A percentile compares a stretch with the other conserved stretches of the same genome.
These are phyloP conservation scores for Simplicillium aogashimaense DNA, from an alignment of 2,329 filamentous ascomycete genomes.

Conservation along the genomic window DNA sequence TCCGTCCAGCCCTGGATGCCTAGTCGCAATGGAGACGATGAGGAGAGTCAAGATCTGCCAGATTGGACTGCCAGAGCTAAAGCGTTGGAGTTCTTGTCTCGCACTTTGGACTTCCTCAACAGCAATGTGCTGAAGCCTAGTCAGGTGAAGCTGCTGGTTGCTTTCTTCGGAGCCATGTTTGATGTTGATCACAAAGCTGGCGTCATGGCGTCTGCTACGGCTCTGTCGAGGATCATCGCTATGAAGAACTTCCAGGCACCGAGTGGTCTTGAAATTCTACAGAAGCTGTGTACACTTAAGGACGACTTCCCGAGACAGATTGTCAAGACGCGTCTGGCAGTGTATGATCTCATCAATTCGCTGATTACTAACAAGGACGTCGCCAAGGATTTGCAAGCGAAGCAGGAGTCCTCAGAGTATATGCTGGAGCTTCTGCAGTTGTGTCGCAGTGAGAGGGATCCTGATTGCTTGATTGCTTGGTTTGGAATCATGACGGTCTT, in stretches of 20 bases:
- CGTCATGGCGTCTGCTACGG: slow-evolving; percentile 41
- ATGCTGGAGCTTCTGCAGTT: slow-evolving; percentile 38
- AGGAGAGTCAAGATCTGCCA: slow-evolving; percentile 30
- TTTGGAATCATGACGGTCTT: slow-evolving; percentile 39
- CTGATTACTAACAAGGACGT: slow-evolving; percentile 34
- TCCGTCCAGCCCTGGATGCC: slow-evolving; percentile 47
- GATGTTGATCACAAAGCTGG: slow-evolving; percentile 50
- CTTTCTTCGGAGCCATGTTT: slow-evolving; percentile 50
- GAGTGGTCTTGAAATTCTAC: slow-evolving; percentile 37
- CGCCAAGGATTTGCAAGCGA: slow-evolving; percentile 31
- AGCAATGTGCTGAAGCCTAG: slow-evolving; percentile 35
- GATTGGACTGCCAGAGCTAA: slow-evolving; percentile 45
- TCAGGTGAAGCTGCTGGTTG: slow-evolving; percentile 39
- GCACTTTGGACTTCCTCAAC: slow-evolving; percentile 39
- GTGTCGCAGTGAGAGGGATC: slow-evolving; percentile 46
- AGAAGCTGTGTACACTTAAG: slow-evolving; percentile 37
- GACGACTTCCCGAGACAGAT: slow-evolving; percentile 48
- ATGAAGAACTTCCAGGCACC: slow-evolving; percentile 42
- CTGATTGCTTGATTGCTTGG: slow-evolving; percentile 46
- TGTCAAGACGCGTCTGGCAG: slow-evolving; percentile 37
- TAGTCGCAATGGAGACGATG: slow-evolving; percentile 23
- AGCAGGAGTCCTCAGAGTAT: slow-evolving; percentile 33
- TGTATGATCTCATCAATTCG: slow-evolving; percentile 37
- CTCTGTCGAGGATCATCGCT: slow-evolving; percentile 35
- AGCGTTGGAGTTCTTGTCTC: slow-evolving; percentile 46